Evolutionary conservation across 192 early-diverging fungal genomes (phyloP).

Genomic region (Linnemannia exigua): DNA sequence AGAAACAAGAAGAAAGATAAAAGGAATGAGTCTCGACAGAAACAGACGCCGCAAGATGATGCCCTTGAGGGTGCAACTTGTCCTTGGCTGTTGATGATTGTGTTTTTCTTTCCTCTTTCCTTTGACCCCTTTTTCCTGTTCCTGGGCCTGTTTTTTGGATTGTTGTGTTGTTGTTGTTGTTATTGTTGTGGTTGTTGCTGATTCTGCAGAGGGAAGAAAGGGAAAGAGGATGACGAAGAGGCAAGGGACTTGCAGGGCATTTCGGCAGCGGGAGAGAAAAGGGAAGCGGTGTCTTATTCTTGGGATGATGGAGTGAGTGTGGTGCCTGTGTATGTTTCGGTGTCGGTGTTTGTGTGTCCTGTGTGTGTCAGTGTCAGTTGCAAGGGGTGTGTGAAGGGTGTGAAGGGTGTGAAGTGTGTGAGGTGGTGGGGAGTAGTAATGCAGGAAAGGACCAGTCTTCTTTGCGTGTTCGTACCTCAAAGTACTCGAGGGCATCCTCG

Average conservation of each 20-base stretch:
- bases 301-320: neutral
- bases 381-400: neutral
- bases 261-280: neutral
- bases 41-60: neutral
- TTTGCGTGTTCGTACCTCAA: slow-evolving; percentile 66
- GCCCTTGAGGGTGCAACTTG: neutral
- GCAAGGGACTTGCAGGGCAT: too few species aligned
- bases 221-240: neutral
- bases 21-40: slow-evolving; percentile 32
- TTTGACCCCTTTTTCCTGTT: neutral
- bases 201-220: neutral
- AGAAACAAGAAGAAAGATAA: slow-evolving; percentile 9
- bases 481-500: slow-evolving; percentile 75
- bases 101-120: neutral
- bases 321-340: too few species aligned
- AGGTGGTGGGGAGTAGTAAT: too few species aligned
- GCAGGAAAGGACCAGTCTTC: too few species aligned
- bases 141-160: neutral
- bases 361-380: neutral
- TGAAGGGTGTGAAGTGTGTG: neutral
- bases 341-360: neutral
- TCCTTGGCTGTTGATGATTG: neutral
- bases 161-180: neutral
- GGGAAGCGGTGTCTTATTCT: neutral
- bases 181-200: neutral